Evolutionary conservation across 805 yeast species (phyloP), one percentile per base, ranked within the genome.

Genomic region (Kazachstania kunashirensis): DNA sequence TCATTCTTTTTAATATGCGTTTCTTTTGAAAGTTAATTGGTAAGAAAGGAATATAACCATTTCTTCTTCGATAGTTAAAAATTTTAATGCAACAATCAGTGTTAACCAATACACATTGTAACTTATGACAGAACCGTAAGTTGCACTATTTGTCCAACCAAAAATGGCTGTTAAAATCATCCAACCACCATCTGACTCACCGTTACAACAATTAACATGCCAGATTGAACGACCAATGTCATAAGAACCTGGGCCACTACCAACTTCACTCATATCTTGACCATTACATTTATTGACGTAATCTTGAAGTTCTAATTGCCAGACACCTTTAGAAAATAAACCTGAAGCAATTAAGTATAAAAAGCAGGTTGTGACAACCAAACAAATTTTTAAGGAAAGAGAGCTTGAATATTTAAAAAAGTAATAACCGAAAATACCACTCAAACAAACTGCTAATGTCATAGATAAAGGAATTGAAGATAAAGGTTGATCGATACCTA

Each of bases 121-220:
- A 34, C 86, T 73, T 5, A 70, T 56, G 1, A 86, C 86, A 15
- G 94, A 82, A 4, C 94, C 94, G 53, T 80, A 84, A 0, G 96
- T 86, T 3, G 95, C 96, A 44, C 88, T 75, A 56, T 86, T 86
- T 11, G 92, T 85, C 96, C 96, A 86, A 2, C 96, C 96, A 34
- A 86, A 69, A 5, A 86, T 66, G 1, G 95, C 96, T 24, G 88
- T 84, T 49, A 83, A 68, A 24, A 86, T 65, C 94, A 85, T 84
- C 95, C 94, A 86, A 23, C 79, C 75, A 4, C 94, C 94, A 52
- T 86, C 96, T n/a, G 73, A 81, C 47, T 83, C 80, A 17, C 95
- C 94, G 56, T 85, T 85, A 62, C 96, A 86, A 58, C 95, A 85
- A 60, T 86, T 84, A 18, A 86, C 95, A 56, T 86, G 96, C 96